A percentile compares a stretch with the other conserved stretches of the same genome.
Conservation (phyloP, 441 rosid genomes). For the Pelargonium fulgidum region DNA sequence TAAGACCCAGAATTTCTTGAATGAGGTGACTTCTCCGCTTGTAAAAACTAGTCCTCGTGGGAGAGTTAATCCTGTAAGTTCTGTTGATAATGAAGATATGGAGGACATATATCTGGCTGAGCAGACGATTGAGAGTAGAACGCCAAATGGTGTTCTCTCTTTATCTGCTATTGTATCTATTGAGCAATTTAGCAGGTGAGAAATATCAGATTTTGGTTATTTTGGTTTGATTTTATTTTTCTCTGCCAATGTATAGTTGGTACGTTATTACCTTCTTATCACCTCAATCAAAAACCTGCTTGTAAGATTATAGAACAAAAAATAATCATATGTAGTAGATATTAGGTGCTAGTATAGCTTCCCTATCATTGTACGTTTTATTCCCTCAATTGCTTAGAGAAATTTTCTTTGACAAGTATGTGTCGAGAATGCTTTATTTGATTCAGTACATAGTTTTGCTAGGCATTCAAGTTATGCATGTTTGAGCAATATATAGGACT, state of each 20-base stretch:
- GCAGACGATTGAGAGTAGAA: constrained; percentile 53
- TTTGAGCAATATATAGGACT: no score
- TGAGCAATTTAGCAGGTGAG: constrained; percentile 94
- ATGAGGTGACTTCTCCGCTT: constrained; percentile 50
- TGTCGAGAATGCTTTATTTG: no score
- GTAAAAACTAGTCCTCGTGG: constrained; percentile 46
- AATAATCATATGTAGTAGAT: no score
- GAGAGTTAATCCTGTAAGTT: constrained; percentile 39
- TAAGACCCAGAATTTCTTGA: constrained; percentile 61
- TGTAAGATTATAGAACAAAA: no score
- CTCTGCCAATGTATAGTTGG: background rate
- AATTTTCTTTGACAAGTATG: no score
- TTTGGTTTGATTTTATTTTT: constrained; percentile 2
- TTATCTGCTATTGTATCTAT: constrained; percentile 72
- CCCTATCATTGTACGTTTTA: no score
- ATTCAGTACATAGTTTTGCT: no score
- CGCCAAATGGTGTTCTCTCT: constrained; percentile 61
- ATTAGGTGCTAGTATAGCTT: no score
- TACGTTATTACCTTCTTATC: no score
- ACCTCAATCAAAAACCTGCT: no score
- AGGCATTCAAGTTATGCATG: no score
- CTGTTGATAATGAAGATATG: constrained; percentile 40
- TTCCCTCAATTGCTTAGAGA: no score
- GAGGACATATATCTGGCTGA: constrained; percentile 72
- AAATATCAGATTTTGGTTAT: constrained; percentile 5